phyloP scores from a whole-genome alignment of 352 stramenopile species.

The Globisporangium echinulatum region DNA sequence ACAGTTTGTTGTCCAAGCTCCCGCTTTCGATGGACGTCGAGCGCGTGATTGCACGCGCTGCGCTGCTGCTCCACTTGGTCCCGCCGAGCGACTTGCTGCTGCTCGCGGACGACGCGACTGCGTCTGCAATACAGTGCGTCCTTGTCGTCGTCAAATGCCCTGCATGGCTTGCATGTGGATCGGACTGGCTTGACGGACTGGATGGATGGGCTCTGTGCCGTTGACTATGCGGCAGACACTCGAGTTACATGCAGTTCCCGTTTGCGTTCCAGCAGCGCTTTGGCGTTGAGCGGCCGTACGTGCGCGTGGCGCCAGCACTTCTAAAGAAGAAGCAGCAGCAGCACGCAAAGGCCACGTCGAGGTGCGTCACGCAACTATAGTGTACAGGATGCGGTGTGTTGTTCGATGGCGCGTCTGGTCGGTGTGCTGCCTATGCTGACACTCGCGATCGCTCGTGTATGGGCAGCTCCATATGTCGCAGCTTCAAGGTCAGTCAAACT shows the following conservation, averaged over 20 bases:
- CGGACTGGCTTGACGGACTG: too few relatives aligned
- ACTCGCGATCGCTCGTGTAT: too few relatives aligned
- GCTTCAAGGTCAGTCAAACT: too few relatives aligned
- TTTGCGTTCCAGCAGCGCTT: conserved; percentile 11
- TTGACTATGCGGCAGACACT: conserved; percentile 47
- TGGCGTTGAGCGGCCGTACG: conserved; percentile 6
- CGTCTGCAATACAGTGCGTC: conserved; percentile 91
- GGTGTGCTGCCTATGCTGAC: too few relatives aligned
- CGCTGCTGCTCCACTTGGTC: conserved; percentile 54
- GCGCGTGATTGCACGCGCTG: conserved; percentile 40
- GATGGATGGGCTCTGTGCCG: too few relatives aligned
- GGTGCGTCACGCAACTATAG: too few relatives aligned
- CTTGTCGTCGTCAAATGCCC: too few relatives aligned
- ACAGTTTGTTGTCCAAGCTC: conserved; percentile 66
- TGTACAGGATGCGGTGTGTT: too few relatives aligned
- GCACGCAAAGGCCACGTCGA: too few relatives aligned
- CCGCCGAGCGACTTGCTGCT: conserved; percentile 31
- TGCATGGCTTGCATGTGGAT: too few relatives aligned
- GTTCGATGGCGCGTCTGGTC: too few relatives aligned
- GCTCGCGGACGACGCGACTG: conserved; percentile 21
- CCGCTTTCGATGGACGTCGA: conserved; percentile 72
- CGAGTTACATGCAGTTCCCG: conserved; percentile 58
- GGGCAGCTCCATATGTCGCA: too few relatives aligned
- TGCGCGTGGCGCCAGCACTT: not conserved
- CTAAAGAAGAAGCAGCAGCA: not conserved